Evolutionary conservation across 2,329 filamentous ascomycete genomes (phyloP), one percentile per base, ranked within the genome.

Genomic region (Lachnellula suecica): DNA sequence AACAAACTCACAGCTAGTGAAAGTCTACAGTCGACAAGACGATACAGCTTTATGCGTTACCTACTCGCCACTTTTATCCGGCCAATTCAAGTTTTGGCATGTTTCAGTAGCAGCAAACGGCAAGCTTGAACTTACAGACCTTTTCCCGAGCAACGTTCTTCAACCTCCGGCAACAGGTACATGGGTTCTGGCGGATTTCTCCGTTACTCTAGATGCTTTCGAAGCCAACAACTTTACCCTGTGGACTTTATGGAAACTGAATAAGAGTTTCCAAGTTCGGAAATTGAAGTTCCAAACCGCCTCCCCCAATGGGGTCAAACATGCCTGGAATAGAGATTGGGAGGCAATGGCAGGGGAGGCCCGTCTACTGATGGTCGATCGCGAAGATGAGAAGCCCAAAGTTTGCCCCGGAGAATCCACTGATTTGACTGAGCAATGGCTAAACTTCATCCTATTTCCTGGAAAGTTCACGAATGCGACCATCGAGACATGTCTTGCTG

Each of bases 21-120:
- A 87, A 51, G 76, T 96, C 17, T 78, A 92, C 48, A 82, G 85
- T 13, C 76, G 72, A 37, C 73, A 68, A 38, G 72, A 75, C 23
- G 81, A 81, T 15, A 75, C 75, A 49, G 74, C 79, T 35, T 68
- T 83, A 13, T 81, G 93, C 48, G 84, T 90, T 34, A 93, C 91
- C 8, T 96, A 91, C 70, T 97, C 92, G 10, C 93, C 94, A 0
- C 84, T 94, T 58, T 88, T 91, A 25, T 82, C 85, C 37, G 89
- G 94, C 31, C 87, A 93, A 66, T 97, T 99, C 78, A 97, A 96
- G 69, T 92, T 99, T 67, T 99, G 92, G 90, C 79, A 74, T 59
- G 71, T 84, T n/a, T 82, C 82, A 48, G 81, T 88, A 17, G 82
- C 85, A 59, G 82, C 85, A 48, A 80, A 80, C 61, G 59, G 72